phyloP scores from a whole-genome alignment of 345 rosid genomes.

The Erysimum cheiranthoides region DNA sequence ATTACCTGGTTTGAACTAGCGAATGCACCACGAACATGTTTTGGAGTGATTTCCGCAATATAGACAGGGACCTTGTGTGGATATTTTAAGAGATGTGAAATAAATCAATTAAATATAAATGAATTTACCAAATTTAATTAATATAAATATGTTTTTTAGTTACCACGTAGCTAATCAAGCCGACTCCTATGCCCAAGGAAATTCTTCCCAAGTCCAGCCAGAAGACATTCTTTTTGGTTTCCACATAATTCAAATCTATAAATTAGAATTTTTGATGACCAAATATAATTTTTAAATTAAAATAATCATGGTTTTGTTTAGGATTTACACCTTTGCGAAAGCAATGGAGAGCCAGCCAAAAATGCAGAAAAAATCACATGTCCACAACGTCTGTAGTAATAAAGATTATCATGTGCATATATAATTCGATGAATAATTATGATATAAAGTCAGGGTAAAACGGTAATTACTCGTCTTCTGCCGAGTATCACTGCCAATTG shows the following conservation, averaged over 20 bases:
- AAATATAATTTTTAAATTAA: not conserved
- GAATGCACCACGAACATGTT: slow-evolving; percentile 54
- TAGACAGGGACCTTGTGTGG: slow-evolving; percentile 52
- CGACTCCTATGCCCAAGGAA: slow-evolving; percentile 43
- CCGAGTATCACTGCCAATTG: slow-evolving; percentile 42
- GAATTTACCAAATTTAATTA: not conserved
- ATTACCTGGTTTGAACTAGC: slow-evolving; percentile 39
- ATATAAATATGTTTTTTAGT: not conserved
- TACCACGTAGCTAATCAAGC: slow-evolving; percentile 48
- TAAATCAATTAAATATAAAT: not conserved
- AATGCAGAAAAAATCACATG: slow-evolving; percentile 43
- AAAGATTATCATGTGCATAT: not conserved
- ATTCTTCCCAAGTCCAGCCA: slow-evolving; percentile 48
- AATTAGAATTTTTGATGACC: not conserved
- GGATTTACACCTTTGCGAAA: slow-evolving; percentile 47
- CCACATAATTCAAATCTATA: not conserved
- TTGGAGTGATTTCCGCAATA: slow-evolving; percentile 55
- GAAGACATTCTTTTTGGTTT: slow-evolving; percentile 35
- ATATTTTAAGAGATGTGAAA: not conserved
- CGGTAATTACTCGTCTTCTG: slow-evolving; percentile 37
- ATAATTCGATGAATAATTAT: not conserved
- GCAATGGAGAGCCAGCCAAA: slow-evolving; percentile 53
- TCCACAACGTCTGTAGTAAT: slow-evolving; percentile 45
- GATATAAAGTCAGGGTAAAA: slow-evolving; percentile 4
- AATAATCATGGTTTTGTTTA: not conserved